Conservation (phyloP, 768 basidiomycete genomes). For the Tephrocybe rancida region DNA sequence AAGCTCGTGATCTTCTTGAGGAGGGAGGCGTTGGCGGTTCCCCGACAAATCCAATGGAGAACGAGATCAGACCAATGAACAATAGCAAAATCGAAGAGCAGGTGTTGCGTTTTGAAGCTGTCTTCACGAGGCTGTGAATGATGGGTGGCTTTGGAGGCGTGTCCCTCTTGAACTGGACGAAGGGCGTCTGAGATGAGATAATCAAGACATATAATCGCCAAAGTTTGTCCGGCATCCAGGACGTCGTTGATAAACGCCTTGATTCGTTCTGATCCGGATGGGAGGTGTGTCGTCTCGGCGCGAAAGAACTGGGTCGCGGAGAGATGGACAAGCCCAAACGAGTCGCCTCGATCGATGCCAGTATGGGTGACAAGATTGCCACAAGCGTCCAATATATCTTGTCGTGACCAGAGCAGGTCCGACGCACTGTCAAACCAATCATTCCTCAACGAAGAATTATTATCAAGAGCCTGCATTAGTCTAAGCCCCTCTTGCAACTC, state of each 20-base stretch:
- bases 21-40: no score
- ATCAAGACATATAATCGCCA: neutral
- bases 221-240: neutral
- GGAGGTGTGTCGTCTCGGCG: neutral
- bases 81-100: neutral
- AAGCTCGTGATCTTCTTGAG: neutral
- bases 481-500: neutral
- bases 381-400: neutral
- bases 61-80: neutral
- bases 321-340: neutral
- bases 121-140: neutral
- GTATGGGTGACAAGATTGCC: neutral
- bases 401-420: neutral
- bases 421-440: neutral
- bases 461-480: neutral
- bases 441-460: no score
- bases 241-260: neutral
- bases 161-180: neutral
- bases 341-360: neutral
- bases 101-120: neutral
- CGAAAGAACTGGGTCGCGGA: neutral
- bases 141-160: neutral
- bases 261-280: neutral
- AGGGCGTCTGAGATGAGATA: neutral
- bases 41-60: neutral